Conservation (phyloP, 129 eudicot species). For the Helichrysum umbraculigerum region DNA sequence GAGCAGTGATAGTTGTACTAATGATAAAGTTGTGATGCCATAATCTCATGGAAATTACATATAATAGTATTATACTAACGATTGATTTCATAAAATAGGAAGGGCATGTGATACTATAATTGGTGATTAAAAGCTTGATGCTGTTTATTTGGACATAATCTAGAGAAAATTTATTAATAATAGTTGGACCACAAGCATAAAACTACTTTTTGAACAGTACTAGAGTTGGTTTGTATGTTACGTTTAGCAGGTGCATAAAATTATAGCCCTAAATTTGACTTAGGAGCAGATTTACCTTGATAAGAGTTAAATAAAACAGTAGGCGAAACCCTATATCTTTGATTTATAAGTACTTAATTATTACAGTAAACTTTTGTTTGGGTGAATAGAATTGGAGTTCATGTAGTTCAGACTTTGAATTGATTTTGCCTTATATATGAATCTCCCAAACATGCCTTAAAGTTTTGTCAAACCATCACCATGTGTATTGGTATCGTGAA, state of each 20-base stretch:
- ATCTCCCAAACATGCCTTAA: not conserved
- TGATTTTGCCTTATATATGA: not conserved
- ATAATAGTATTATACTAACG: no score
- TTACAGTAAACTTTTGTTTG: slow-evolving; percentile 5
- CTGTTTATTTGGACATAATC: not conserved
- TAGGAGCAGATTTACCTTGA: slow-evolving; percentile 4
- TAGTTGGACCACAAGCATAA: not conserved
- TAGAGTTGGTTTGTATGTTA: not conserved
- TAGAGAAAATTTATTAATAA: not conserved
- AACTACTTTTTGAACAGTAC: not conserved
- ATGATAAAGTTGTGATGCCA: not conserved
- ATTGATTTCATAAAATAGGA: not conserved
- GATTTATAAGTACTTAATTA: not conserved
- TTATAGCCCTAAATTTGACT: not conserved
- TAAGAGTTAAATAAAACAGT: not conserved
- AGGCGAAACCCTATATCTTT: not conserved
- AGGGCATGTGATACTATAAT: slow-evolving; percentile 12
- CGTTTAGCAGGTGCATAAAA: no score
- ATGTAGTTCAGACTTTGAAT: slow-evolving; percentile 5
- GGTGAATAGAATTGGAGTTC: not conserved
- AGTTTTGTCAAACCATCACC: not conserved
- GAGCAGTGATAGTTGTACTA: not conserved
- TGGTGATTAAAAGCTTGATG: not conserved
- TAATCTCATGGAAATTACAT: not conserved
- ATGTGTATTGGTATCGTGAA: not conserved